Evolutionary conservation across 1,284 basidiomycete genomes (phyloP).

Genomic region (Apiotrichum veenhuisii): DNA sequence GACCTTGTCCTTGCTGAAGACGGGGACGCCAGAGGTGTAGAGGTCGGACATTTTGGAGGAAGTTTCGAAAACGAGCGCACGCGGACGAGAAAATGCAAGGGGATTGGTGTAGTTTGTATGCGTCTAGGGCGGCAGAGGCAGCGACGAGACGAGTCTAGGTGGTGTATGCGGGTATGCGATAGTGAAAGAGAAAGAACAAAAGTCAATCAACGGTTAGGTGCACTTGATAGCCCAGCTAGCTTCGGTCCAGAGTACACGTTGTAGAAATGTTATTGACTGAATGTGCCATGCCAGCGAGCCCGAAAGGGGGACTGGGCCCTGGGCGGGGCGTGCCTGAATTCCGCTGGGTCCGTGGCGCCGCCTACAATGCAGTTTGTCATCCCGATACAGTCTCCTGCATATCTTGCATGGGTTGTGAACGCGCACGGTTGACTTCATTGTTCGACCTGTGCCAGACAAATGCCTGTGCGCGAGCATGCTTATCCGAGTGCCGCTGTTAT

Average conservation of each 20-base stretch:
- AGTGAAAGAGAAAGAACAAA: neutral
- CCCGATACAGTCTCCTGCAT: no score
- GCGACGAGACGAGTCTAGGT: neutral
- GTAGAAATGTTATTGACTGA: no score
- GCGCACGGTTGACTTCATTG: neutral
- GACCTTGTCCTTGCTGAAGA: slow-evolving; percentile 71
- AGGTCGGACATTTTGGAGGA: slow-evolving; percentile 12
- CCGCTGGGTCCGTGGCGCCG: no score
- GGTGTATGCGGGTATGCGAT: neutral
- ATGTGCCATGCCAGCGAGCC: no score
- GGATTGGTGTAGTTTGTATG: no score
- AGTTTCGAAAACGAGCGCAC: neutral
- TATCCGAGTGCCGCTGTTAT: no score
- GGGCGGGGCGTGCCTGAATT: no score
- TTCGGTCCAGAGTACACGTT: no score
- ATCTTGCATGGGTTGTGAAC: no score
- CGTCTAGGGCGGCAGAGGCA: neutral
- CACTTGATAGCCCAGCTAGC: neutral
- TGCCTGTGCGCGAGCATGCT: no score
- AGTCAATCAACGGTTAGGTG: neutral
- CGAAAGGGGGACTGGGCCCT: no score
- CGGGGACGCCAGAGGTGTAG: slow-evolving; percentile 40
- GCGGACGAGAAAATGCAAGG: neutral
- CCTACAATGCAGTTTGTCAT: no score
- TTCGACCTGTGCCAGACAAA: neutral